A percentile compares a stretch with the other conserved stretches of the same genome.
Evolutionary conservation across 176 grass and related monocot species (phyloP).

Genomic region (Cymbopogon citratus): DNA sequence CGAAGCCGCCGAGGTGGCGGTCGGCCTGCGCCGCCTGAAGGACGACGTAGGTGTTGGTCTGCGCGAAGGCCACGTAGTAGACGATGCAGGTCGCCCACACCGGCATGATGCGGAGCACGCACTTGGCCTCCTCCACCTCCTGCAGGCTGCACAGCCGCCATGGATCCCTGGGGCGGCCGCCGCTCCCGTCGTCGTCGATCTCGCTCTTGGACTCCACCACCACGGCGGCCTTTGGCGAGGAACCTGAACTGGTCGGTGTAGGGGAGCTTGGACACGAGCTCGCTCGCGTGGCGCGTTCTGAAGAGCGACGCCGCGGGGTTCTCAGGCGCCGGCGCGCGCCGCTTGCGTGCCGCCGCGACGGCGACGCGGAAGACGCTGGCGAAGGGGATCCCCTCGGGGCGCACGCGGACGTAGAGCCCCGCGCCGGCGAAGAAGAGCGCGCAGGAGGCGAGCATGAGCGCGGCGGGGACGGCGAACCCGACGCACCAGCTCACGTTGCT

Average conservation of each 20-base stretch:
- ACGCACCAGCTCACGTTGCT: slow-evolving; percentile 64
- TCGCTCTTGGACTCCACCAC: slow-evolving; percentile 28
- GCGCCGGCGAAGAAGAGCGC: slow-evolving; percentile 59
- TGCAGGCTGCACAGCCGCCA: slow-evolving; percentile 63
- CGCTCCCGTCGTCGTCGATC: slow-evolving; percentile 10
- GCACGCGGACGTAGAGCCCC: slow-evolving; percentile 49
- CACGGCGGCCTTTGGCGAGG: slow-evolving; percentile 69
- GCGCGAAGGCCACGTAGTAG: slow-evolving; percentile 36
- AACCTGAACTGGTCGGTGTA: slow-evolving; percentile 74
- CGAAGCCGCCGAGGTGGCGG: slow-evolving; percentile 36
- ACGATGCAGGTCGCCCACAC: slow-evolving; percentile 58
- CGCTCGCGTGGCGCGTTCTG: slow-evolving; percentile 38
- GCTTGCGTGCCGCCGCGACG: slow-evolving; percentile 42
- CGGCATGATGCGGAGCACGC: slow-evolving; percentile 50
- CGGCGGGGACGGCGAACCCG: slow-evolving; percentile 57
- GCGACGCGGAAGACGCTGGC: slow-evolving; percentile 36
- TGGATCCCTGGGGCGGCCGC: slow-evolving; percentile 24
- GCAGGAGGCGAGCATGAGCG: slow-evolving; percentile 51
- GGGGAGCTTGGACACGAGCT: slow-evolving; percentile 44
- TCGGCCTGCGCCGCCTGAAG: slow-evolving; percentile 56
- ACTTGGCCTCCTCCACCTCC: slow-evolving; percentile 77
- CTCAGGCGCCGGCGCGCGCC: background rate
- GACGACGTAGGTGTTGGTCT: slow-evolving; percentile 54
- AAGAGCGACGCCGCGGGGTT: slow-evolving; percentile 36
- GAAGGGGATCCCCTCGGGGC: slow-evolving; percentile 59